Base-by-base conservation (phyloP, 768 basidiomycete genomes). In the Suillus brevipes region DNA sequence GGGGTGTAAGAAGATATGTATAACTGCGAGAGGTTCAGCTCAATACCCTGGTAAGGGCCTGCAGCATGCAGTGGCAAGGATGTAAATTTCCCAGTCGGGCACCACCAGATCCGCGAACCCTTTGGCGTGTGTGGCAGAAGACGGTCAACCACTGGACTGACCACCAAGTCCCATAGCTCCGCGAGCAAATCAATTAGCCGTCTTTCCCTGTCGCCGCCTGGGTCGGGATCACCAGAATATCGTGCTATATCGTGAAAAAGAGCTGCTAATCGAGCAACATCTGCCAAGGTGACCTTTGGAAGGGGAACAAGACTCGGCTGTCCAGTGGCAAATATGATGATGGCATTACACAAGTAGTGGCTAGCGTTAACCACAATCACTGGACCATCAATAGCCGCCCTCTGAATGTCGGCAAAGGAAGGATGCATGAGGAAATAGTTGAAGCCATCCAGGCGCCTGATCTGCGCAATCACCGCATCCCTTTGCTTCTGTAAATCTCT, bases 311-410 rank as follows among this genome's bases (percentile, higher is more conserved):
- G 68, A 28, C 67, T 31, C 20, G 69, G 68, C 3, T 63, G 49
- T 36, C 18, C 63, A 14, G 64, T 7, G 23, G 57, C 60, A 25
- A 70, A 68, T 14, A 71, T 62, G 43, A 73, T 68, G 28, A 69
- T 28, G 9, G 70, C 71, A 47, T 71, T 69, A 14, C 69, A 70
- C 12, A 68, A 69, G 60, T 68, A 37, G 37, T 55, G 40, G 31
- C 71, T 74, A 12, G 69, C 72, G 49, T 78, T 79, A 31, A 79
- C 67, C 53, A 79, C 70, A 47, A 79, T 71, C 20, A 79, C 69
- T 3, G 78, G 77, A 42, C 77, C 78, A 38, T 64, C 68, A 7
- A 6, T 28, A 16, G 70, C 71, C 16, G 70, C 74, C 1, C 5
- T 36, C 20, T 53, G 67, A 6, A 75, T 64, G 52, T 71, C 68